These are phyloP conservation scores for Pyricularia sp. DNA, from an alignment of 2,329 filamentous ascomycete species.

Conservation along the genomic window DNA sequence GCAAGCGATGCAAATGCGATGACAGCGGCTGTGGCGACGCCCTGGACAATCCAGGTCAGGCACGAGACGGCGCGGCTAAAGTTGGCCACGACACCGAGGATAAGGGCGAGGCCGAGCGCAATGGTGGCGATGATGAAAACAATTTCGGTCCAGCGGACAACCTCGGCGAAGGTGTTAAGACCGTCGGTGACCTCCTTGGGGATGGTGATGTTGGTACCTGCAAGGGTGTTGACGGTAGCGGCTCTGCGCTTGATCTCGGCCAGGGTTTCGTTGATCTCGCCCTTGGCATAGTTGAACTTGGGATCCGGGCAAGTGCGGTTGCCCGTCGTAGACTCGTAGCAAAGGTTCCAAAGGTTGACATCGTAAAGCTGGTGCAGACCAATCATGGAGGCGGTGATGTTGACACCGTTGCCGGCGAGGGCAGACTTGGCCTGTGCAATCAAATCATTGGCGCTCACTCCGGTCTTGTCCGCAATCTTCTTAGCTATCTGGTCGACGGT, in stretches of 20 bases:
- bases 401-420: conserved; percentile 19
- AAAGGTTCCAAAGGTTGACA: conserved; percentile 82
- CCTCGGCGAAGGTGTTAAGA: conserved; percentile 62
- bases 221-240: conserved; percentile 22
- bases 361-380: conserved; percentile 69
- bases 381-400: conserved; percentile 48
- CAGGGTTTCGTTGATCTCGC: conserved; percentile 57
- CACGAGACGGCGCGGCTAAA: conserved; percentile 77
- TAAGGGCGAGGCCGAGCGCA: conserved; percentile 59
- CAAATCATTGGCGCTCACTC: background rate
- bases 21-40: conserved; percentile 44
- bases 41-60: conserved; percentile 67
- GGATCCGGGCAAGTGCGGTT: conserved; percentile 60
- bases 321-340: conserved; percentile 49
- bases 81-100: conserved; percentile 73
- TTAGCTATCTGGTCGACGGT: background rate
- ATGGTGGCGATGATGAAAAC: conserved; percentile 68
- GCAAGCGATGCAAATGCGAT: conserved; percentile 62
- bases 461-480: conserved; percentile 11
- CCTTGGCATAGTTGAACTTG: conserved; percentile 67
- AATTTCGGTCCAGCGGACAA: conserved; percentile 75
- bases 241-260: conserved; percentile 41
- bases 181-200: conserved; percentile 58
- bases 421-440: conserved; percentile 14
- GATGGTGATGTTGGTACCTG: conserved; percentile 49